Evolutionary conservation across 2,329 filamentous ascomycete genomes (phyloP), one percentile per base, ranked within the genome.

Genomic region (Fusarium redolens): DNA sequence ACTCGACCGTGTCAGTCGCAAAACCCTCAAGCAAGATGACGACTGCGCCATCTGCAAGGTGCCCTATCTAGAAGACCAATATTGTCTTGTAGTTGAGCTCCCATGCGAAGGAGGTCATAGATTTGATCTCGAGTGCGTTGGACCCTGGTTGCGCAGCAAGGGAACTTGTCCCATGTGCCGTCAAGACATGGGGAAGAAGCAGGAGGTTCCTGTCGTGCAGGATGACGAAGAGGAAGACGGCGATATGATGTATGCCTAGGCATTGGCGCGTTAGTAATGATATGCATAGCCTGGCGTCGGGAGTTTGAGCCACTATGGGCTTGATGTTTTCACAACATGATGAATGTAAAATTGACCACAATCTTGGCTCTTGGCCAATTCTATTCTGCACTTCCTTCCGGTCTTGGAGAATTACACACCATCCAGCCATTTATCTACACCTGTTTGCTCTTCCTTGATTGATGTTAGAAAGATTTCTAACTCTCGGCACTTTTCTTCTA

Each of bases 71-170:
- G 89, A 92, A 75, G 90, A 92, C 76, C 82, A 84, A 74, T 91
- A 89, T 78, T 88, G 86, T 61, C 83, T 92, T 4, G 89, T 92
- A 17, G 90, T 92, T 33, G 86, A 90, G 83, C 83, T 92, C 76
- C 90, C 90, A 44, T 92, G 90, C 78, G 84, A 89, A 75, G 84
- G 83, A 37, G 82, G 79, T 44, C 90, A 92, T 79, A 82, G 81
- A 55, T 92, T 91, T 77, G 90, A 92, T 75, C 80, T 92, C n/a
- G 90, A 92, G 81, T 92, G 90, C 75, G 89, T 92, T 4, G 88
- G 86, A 7, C 90, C 90, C 11, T 92, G 90, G 90, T 79, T 92
- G 78, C 82, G 86, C 79, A 86, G 88, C 75, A 90, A 92, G 80
- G 90, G 90, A 41, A 91, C 85, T 37, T 92, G 90, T 78, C 90